Base-by-base conservation (phyloP, 208 protist genomes). In the Balamuthia mandrillaris region DNA sequence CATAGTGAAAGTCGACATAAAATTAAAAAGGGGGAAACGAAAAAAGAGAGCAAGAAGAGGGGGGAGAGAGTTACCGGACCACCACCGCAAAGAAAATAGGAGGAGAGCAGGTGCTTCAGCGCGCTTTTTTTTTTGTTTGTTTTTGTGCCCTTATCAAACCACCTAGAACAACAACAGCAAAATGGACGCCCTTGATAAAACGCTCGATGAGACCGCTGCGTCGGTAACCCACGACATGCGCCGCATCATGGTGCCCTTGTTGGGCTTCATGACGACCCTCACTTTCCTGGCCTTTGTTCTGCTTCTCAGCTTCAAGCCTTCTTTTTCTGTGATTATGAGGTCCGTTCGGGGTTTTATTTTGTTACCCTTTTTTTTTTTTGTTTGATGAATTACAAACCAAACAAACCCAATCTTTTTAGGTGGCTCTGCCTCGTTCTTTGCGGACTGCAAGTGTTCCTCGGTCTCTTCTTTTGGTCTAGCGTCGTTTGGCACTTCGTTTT, bases 211-310 rank as follows among this genome's bases (percentile, higher is more conserved):
- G n/a, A n/a, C n/a, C n/a, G n/a, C n/a, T n/a, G n/a, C n/a, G n/a
- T n/a, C n/a, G n/a, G n/a, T n/a, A n/a, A n/a, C n/a, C n/a, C n/a
- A n/a, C 1, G 65, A 74, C 65, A 74, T 74, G 65, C 33, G 33
- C 65, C 65, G 65, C 39, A 74, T 74, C 18, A 74, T 74, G 65
- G 65, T 74, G 4, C 65, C 65, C 18, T 42, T 74, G 14, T 31
- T 74, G 35, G 65, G 65, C 33, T 27, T 74, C 37, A 16, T 74
- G 2, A 52, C 51, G 41, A 21, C 33, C 65, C 33, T 74, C 39
- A 5, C 51, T 24, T 5, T 42, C 0, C 45, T 74, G 3, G 39
- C 1, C 3, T 27, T 74, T 14, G 65, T 74, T 21, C 16, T 74
- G 1, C 51, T 74, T 42, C 65, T 74, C 3, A 21, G 41, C 65